Evolutionary conservation across 2,329 filamentous ascomycete genomes (phyloP).

Genomic region (Colletotrichum ledebouriae): DNA sequence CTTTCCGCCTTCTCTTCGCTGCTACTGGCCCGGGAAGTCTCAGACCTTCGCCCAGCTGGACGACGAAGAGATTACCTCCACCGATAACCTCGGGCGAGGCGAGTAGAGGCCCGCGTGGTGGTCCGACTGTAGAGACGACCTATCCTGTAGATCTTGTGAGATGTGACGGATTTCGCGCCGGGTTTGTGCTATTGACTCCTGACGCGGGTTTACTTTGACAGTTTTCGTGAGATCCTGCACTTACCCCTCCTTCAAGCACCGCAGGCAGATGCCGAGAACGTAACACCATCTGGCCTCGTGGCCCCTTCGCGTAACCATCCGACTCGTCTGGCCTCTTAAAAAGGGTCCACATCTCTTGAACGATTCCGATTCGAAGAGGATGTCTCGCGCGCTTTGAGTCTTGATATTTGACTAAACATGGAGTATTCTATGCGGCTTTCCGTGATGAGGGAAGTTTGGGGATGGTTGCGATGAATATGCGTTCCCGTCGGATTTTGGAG

Average conservation of each 20-base stretch:
- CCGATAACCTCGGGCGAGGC: background rate
- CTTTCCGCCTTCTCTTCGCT: background rate
- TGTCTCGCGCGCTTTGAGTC: background rate
- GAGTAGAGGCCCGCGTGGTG: background rate
- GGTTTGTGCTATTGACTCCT: background rate
- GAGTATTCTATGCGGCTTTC: background rate
- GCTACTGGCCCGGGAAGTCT: background rate
- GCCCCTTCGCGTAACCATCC: background rate
- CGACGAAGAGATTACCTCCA: background rate
- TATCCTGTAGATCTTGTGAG: conserved; percentile 27
- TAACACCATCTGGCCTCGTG: background rate
- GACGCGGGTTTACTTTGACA: conserved; percentile 18
- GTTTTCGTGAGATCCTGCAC: conserved; percentile 40
- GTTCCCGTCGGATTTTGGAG: conserved; percentile 8
- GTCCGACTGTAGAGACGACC: background rate
- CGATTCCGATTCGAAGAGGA: conserved; percentile 8
- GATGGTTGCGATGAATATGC: conserved; percentile 7
- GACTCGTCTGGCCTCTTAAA: background rate
- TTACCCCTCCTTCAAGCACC: conserved; percentile 10
- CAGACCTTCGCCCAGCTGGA: background rate
- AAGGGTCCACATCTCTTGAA: background rate
- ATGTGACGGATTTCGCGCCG: conserved; percentile 20
- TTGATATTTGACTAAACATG: background rate
- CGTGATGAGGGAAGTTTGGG: background rate
- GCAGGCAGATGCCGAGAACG: conserved; percentile 6